Base-by-base conservation (phyloP, 768 basidiomycete genomes). In the Podaxis sp. region DNA sequence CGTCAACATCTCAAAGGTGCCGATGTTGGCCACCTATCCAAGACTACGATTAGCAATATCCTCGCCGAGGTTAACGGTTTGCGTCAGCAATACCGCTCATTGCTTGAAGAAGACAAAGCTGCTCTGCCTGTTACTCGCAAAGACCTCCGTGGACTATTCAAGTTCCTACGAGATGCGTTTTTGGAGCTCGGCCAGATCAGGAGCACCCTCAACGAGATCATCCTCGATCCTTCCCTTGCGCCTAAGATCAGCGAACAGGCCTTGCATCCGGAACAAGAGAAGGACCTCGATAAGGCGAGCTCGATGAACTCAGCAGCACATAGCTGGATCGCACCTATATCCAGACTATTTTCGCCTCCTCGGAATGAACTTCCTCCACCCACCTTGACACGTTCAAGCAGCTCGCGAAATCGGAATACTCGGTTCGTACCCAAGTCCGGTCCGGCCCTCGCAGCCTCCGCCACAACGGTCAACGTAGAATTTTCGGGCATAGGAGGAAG, bases 381-480 rank as follows among this genome's bases (percentile, higher is more conserved):
- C 20, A 40, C 40, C 0, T 10, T 60, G 3, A 44, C 66, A 28
- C 70, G 73, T 33, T 65, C 73, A 64, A 58, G 64, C 22, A 67
- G 62, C 46, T 65, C 71, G 54, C 72, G 73, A 13, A 66, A 74
- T 7, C 71, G 74, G 28, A 71, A 76, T 2, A 66, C 79, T 13
- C 82, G 85, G 28, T 74, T 84, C 5, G 88, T 87, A 24, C 92
- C 90, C 2, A 99, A 99, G 72, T 82, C 90, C 28, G 85, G 86
- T 0, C 90, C 96, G 2, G 93, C 92, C 11, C 84, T 95, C 33
- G 88, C 90, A 11, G 93, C 97, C 10, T 93, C 92, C 22, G 81
- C 91, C 2, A 96, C 92, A 54, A 95, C 94, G 1, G 96, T 99
- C 68, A 97, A 95, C 63, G 96, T 99, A 60, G 96, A 97, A 78